Evolutionary conservation across 495 filamentous ascomycete species (phyloP).

Genomic region (Cercophora newfieldiana): DNA sequence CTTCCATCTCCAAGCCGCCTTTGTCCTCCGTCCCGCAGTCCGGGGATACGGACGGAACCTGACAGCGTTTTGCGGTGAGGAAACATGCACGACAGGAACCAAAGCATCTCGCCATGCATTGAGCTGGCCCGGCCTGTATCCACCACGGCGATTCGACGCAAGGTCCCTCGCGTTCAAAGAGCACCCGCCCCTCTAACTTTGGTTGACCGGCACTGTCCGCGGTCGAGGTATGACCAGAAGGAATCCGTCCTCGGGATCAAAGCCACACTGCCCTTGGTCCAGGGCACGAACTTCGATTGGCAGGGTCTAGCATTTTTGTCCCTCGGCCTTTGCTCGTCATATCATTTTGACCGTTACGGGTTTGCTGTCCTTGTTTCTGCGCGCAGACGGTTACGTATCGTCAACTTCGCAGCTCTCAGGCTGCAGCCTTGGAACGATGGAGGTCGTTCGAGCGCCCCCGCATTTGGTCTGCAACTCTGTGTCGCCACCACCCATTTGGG

Average conservation of each 20-base stretch:
- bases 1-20: background rate
- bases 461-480: background rate
- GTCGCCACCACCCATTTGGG: background rate
- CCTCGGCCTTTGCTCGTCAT: background rate
- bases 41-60: background rate
- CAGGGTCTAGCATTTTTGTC: background rate
- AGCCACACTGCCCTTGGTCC: background rate
- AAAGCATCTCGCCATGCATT: background rate
- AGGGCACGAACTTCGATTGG: background rate
- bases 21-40: background rate
- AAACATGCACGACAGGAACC: slow-evolving; percentile 6
- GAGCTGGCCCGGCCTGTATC: slow-evolving; percentile 1
- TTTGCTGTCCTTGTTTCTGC: background rate
- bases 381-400: background rate
- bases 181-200: background rate
- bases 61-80: slow-evolving; percentile 1
- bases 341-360: background rate
- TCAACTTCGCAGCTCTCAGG: background rate
- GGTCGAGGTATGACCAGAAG: slow-evolving; percentile 1
- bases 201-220: background rate
- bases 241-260: slow-evolving; percentile 18
- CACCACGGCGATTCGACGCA: background rate
- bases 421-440: background rate
- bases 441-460: background rate
- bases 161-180: background rate